Percentiles rank a stretch among this genome's conserved stretches.
phyloP scores from a whole-genome alignment of 2,329 filamentous ascomycete genomes.

The Fusarium duplospermum region DNA sequence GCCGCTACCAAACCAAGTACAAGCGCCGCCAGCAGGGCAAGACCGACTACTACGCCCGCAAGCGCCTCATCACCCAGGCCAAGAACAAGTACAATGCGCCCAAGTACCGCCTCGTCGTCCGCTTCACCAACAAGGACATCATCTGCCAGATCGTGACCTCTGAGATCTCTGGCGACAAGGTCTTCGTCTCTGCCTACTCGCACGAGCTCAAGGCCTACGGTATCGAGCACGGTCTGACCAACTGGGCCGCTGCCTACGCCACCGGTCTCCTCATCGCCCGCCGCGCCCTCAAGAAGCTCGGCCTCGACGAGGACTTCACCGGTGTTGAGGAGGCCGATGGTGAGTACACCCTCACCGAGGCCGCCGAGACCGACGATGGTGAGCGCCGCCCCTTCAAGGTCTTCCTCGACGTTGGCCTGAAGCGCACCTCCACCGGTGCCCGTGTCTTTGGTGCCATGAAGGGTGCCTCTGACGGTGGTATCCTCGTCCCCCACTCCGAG shows the following conservation, averaged over 20 bases:
- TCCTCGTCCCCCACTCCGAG: constrained; percentile 97
- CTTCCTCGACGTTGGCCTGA: constrained; percentile 97
- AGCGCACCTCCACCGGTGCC: constrained; percentile 97
- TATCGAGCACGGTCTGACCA: constrained; percentile 98
- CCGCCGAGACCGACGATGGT: constrained; percentile 87
- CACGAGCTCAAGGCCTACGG: constrained; percentile 99
- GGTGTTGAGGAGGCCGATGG: constrained; percentile 98
- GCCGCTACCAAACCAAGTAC: constrained; percentile 99
- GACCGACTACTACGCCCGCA: constrained; percentile 99
- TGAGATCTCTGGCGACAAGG: constrained; percentile 98
- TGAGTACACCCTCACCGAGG: constrained; percentile 96
- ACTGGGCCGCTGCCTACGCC: constrained; percentile 98
- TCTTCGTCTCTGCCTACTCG: constrained; percentile 90
- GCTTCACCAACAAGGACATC: constrained; percentile 99
- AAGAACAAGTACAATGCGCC: constrained; percentile 99
- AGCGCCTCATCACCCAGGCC: constrained; percentile 99
- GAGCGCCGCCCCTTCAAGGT: constrained; percentile 99
- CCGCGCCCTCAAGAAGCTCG: constrained; percentile 96
- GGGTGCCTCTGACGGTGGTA: constrained; percentile 98
- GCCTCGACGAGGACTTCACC: constrained; percentile 89
- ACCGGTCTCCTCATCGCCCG: constrained; percentile 97
- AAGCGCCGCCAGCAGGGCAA: constrained; percentile 95
- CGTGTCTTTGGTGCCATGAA: constrained; percentile 99
- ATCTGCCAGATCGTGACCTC: constrained; percentile 97
- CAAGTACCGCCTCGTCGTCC: constrained; percentile 99